Conservation (phyloP, 1,284 basidiomycete species). For the Naganishia sp. region DNA sequence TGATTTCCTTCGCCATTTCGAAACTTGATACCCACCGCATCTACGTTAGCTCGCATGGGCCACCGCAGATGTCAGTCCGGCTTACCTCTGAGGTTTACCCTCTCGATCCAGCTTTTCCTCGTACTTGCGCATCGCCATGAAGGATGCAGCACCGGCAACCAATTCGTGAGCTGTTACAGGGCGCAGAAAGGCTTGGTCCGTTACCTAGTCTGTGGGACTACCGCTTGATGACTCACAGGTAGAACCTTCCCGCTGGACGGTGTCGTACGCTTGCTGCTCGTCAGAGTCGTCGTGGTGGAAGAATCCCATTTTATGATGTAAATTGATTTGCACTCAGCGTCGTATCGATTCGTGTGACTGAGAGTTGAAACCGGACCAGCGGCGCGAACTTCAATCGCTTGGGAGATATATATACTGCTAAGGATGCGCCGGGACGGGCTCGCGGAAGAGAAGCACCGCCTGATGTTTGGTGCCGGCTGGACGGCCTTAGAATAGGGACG, state of each 20-base stretch:
- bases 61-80: background rate
- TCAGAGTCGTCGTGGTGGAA: slow-evolving; percentile 32
- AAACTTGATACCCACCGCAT: background rate
- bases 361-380: background rate
- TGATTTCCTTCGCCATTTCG: slow-evolving; percentile 41
- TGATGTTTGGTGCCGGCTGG: too few relatives aligned
- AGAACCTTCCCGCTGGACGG: slow-evolving; percentile 24
- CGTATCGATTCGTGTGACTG: background rate
- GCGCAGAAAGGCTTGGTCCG: too few relatives aligned
- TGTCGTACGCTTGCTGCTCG: slow-evolving; percentile 30
- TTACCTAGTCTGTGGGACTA: too few relatives aligned
- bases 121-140: slow-evolving; percentile 42
- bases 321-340: background rate
- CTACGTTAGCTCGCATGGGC: background rate
- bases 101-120: slow-evolving; percentile 40
- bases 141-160: slow-evolving; percentile 37
- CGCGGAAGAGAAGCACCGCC: too few relatives aligned
- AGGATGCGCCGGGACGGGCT: too few relatives aligned
- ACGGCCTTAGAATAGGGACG: too few relatives aligned
- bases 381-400: background rate
- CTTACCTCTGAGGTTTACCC: slow-evolving; percentile 33
- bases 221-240: slow-evolving; percentile 20
- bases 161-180: slow-evolving; percentile 28
- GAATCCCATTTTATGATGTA: slow-evolving; percentile 29
- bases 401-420: background rate